Evolutionary conservation across 768 basidiomycete genomes (phyloP).

Genomic region (Dentipellis sp.): DNA sequence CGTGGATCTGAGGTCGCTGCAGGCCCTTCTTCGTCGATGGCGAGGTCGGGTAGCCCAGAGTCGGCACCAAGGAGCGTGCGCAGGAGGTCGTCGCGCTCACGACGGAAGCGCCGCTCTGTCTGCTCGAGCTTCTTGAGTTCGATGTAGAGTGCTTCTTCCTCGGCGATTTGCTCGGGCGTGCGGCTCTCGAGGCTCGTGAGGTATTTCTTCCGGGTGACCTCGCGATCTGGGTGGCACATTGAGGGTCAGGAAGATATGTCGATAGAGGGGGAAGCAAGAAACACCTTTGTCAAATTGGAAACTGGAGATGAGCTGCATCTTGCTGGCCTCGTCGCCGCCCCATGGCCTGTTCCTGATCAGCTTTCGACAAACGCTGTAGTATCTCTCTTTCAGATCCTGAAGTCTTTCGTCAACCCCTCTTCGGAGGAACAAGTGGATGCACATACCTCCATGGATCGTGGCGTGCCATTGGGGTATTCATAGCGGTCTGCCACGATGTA

Average conservation of each 20-base stretch:
- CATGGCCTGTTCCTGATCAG: slow-evolving; percentile 80
- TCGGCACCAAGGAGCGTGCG: slow-evolving; percentile 80
- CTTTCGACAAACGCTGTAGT: slow-evolving; percentile 85
- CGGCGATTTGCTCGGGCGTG: slow-evolving; percentile 82
- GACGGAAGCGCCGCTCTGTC: slow-evolving; percentile 78
- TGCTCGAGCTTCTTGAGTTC: slow-evolving; percentile 95
- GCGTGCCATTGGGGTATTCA: slow-evolving; percentile 48
- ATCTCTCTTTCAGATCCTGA: slow-evolving; percentile 90
- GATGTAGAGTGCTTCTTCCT: slow-evolving; percentile 91
- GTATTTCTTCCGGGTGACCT: slow-evolving; percentile 82
- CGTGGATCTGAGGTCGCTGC: slow-evolving; percentile 24
- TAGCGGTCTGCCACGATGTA: slow-evolving; percentile 88
- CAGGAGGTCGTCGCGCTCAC: slow-evolving; percentile 81
- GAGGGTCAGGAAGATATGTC: not conserved
- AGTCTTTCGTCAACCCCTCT: not conserved
- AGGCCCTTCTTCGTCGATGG: slow-evolving; percentile 54
- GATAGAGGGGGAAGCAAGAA: slow-evolving; percentile 4
- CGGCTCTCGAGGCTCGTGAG: slow-evolving; percentile 79
- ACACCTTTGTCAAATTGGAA: slow-evolving; percentile 86
- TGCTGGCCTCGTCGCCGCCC: slow-evolving; percentile 69
- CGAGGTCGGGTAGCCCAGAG: slow-evolving; percentile 70
- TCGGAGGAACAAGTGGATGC: not conserved
- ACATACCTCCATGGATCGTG: slow-evolving; percentile 64
- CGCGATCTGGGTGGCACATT: slow-evolving; percentile 49
- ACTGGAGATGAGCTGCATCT: slow-evolving; percentile 54